Base-by-base conservation (phyloP, 805 yeast species). In the Cyberlindnera xylosilytica region DNA sequence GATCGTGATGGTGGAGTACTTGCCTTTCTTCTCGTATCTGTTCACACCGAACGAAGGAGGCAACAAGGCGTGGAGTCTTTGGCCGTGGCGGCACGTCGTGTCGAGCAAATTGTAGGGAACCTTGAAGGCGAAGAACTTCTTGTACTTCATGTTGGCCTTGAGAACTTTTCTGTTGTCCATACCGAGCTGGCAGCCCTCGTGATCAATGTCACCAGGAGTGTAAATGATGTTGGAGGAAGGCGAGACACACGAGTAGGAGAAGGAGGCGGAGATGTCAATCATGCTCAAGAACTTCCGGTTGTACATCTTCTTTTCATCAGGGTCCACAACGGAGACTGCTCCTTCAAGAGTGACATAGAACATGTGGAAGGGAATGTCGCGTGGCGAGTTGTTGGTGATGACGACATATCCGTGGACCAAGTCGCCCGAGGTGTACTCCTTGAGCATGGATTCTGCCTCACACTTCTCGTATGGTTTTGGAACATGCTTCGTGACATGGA, bases 371-470 rank as follows among this genome's bases (percentile, higher is more conserved):
- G 74, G 73, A 17, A 82, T 60, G 1, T 72, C 73, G 11, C 60
- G 57, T 11, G 66, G 56, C 4, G 79, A 68, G 12, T 62, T 66
- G 52, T 79, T 79, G 34, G 73, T 64, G 22, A 79, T 66, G 7
- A 69, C 56, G 41, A 78, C 70, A 51, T 72, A 77, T 0, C 91
- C 91, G 53, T 76, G 72, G 12, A 83, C 66, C 17, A 69, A 68
- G 54, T 83, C 89, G n/a, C 87, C 87, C 11, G 82, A 80, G 16
- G 76, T 76, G 54, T 75, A 83, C 56, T 80, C 86, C 44, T 69
- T 68, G 20, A 74, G 53, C 29, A 61, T 71, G 57, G 36, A 75
- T 63, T 34, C 60, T 6, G 38, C 20, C 24, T 48, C 55, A 5
- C 42, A 17, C 22, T 46, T 51, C 17, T 52, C 54, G 41, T 70